A percentile compares a stretch with the other conserved stretches of the same genome.
phyloP scores from a whole-genome alignment of 345 rosid genomes.

The Lepidium africanum region DNA sequence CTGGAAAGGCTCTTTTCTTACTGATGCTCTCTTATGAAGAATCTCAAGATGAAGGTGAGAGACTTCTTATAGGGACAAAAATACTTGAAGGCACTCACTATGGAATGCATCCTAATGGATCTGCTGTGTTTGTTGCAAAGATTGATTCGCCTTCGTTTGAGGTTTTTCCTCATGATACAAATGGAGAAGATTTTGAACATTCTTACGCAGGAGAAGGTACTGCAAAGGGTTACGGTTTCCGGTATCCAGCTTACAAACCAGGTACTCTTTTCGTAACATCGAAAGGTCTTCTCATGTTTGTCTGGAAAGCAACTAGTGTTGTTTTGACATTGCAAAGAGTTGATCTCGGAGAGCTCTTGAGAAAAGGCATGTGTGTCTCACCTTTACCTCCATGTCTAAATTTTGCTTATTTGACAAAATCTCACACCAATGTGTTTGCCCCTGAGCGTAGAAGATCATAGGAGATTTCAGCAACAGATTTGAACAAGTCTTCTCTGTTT shows the following conservation, averaged over 20 bases:
- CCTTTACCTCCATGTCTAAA: slow-evolving; percentile 54
- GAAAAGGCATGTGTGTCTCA: slow-evolving; percentile 63
- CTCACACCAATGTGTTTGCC: slow-evolving; percentile 68
- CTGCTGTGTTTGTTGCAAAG: slow-evolving; percentile 73
- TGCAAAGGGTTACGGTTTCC: slow-evolving; percentile 83
- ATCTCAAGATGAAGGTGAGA: slow-evolving; percentile 38
- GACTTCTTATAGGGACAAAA: slow-evolving; percentile 65
- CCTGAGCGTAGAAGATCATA: slow-evolving; percentile 34
- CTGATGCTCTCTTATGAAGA: slow-evolving; percentile 72
- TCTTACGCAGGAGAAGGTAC: slow-evolving; percentile 74
- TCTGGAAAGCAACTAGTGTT: slow-evolving; percentile 73
- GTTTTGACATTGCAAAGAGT: slow-evolving; percentile 73
- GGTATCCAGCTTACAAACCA: slow-evolving; percentile 87
- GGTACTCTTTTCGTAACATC: slow-evolving; percentile 62
- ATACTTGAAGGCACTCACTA: slow-evolving; percentile 86
- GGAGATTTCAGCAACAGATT: background rate
- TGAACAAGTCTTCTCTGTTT: background rate
- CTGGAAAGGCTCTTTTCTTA: slow-evolving; percentile 71
- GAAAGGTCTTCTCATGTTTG: slow-evolving; percentile 65
- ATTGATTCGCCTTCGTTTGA: slow-evolving; percentile 62
- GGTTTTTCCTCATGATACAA: slow-evolving; percentile 60
- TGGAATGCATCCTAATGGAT: slow-evolving; percentile 84
- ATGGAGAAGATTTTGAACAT: slow-evolving; percentile 42
- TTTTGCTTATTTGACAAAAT: slow-evolving; percentile 73
- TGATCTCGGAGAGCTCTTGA: slow-evolving; percentile 58